These are phyloP conservation scores for Coniosporium apollinis DNA, from an alignment of 495 filamentous ascomycete species.

Conservation along the genomic window DNA sequence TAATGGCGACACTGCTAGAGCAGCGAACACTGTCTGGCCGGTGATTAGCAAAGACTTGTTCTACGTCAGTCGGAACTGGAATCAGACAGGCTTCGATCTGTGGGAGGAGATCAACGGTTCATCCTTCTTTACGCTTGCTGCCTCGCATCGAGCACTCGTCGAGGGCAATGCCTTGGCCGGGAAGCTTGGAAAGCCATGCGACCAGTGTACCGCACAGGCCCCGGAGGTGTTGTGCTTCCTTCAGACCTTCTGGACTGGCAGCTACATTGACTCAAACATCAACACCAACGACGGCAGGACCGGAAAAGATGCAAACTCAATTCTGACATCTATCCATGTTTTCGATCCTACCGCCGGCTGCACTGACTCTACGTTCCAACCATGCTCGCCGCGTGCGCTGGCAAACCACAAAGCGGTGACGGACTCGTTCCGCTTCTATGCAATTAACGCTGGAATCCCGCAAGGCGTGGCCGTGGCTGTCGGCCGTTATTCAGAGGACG, in stretches of 20 bases:
- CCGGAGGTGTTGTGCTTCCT: slow-evolving; percentile 45
- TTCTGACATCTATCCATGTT: slow-evolving; percentile 45
- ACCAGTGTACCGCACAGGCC: slow-evolving; percentile 33
- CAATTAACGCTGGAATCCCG: slow-evolving; percentile 23
- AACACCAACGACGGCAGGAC: slow-evolving; percentile 29
- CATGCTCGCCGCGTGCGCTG: slow-evolving; percentile 44
- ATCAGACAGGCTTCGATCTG: slow-evolving; percentile 48
- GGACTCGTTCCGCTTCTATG: slow-evolving; percentile 43
- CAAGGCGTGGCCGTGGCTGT: slow-evolving; percentile 39
- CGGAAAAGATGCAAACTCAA: slow-evolving; percentile 45
- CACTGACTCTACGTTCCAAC: slow-evolving; percentile 41
- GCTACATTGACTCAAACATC: slow-evolving; percentile 40
- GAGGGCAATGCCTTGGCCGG: slow-evolving; percentile 44
- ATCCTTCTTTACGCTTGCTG: slow-evolving; percentile 40
- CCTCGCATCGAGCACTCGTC: slow-evolving; percentile 37
- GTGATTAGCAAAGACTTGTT: slow-evolving; percentile 48
- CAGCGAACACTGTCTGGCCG: slow-evolving; percentile 37
- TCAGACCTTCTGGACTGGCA: slow-evolving; percentile 44
- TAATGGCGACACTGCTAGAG: slow-evolving; percentile 30
- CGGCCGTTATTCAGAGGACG: slow-evolving; percentile 52
- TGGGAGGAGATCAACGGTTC: slow-evolving; percentile 53
- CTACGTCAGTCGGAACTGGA: slow-evolving; percentile 61
- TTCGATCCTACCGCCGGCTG: slow-evolving; percentile 45
- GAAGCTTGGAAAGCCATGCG: slow-evolving; percentile 26
- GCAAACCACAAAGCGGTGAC: slow-evolving; percentile 47